phyloP scores from a whole-genome alignment of 768 basidiomycete species.

The Chlorophyllum brunneum region DNA sequence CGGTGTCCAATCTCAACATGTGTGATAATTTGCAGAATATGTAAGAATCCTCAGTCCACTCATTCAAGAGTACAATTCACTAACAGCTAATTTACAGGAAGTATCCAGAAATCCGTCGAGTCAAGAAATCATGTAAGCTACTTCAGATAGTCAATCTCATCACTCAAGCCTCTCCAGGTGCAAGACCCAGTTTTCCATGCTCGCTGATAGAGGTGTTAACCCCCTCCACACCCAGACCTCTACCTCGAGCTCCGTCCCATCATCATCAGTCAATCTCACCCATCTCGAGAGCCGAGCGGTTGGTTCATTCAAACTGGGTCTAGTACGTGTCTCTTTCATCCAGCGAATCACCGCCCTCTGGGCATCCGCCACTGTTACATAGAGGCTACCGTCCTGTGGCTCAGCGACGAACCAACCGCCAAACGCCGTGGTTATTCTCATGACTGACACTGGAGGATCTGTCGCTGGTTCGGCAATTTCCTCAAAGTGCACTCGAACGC shows the following conservation, averaged over 20 bases:
- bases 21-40: too few relatives aligned
- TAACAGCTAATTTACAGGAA: too few relatives aligned
- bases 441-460: neutral
- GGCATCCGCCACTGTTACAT: neutral
- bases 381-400: neutral
- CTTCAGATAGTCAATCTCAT: too few relatives aligned
- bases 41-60: too few relatives aligned
- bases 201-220: neutral
- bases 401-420: neutral
- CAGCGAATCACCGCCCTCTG: constrained; percentile 1
- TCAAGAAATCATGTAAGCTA: too few relatives aligned
- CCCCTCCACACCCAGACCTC: constrained; percentile 8
- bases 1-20: too few relatives aligned
- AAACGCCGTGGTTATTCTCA: neutral
- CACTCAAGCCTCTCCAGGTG: neutral
- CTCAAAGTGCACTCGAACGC: neutral
- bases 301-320: neutral
- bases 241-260: neutral
- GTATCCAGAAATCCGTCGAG: too few relatives aligned
- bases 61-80: too few relatives aligned
- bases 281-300: neutral
- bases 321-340: neutral
- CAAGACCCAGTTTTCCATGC: neutral
- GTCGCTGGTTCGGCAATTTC: constrained; percentile 3
- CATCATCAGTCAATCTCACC: neutral